These are phyloP conservation scores for Phoma sp. DNA, from an alignment of 2,329 filamentous ascomycete species.

Conservation along the genomic window DNA sequence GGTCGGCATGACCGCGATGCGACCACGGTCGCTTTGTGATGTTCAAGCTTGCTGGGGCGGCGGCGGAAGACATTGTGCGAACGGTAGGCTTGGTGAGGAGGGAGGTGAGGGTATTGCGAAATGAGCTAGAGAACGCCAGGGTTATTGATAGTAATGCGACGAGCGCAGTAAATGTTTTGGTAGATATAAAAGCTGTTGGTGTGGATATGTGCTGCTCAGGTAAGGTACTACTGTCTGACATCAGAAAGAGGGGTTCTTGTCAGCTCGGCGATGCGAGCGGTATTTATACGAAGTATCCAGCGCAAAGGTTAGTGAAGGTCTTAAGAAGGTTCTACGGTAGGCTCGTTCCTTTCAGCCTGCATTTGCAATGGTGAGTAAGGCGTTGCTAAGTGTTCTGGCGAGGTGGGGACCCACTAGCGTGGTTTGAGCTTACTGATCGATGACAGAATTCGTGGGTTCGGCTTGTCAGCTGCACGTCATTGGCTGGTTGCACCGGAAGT, in stretches of 20 bases:
- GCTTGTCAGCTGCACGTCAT: constrained; percentile 28
- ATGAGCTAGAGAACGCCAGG: constrained; percentile 54
- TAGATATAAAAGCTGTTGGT: constrained; percentile 25
- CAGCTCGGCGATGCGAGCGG: constrained; percentile 11
- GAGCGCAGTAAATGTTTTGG: constrained; percentile 39
- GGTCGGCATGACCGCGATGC: constrained; percentile 77
- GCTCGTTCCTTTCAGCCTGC: constrained; percentile 25
- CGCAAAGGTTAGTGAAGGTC: constrained; percentile 28
- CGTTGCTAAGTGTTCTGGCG: constrained; percentile 22
- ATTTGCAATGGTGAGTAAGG: constrained; percentile 49
- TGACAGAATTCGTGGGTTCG: constrained; percentile 35
- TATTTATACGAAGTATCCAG: constrained; percentile 40
- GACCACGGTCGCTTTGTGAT: constrained; percentile 77
- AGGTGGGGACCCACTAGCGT: constrained; percentile 17
- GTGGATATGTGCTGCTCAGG: constrained; percentile 24
- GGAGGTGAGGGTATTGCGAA: constrained; percentile 48
- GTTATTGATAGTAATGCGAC: constrained; percentile 51
- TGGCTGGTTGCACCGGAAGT: constrained; percentile 20
- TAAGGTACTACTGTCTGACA: constrained; percentile 37
- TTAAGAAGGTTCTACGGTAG: constrained; percentile 33
- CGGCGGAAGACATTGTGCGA: constrained; percentile 52
- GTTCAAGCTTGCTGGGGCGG: constrained; percentile 55
- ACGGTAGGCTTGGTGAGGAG: constrained; percentile 39
- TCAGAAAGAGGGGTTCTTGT: constrained; percentile 27
- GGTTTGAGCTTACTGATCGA: constrained; percentile 39